Evolutionary conservation across 176 grass and related monocot species (phyloP).

Genomic region (Zoysia pacifica): DNA sequence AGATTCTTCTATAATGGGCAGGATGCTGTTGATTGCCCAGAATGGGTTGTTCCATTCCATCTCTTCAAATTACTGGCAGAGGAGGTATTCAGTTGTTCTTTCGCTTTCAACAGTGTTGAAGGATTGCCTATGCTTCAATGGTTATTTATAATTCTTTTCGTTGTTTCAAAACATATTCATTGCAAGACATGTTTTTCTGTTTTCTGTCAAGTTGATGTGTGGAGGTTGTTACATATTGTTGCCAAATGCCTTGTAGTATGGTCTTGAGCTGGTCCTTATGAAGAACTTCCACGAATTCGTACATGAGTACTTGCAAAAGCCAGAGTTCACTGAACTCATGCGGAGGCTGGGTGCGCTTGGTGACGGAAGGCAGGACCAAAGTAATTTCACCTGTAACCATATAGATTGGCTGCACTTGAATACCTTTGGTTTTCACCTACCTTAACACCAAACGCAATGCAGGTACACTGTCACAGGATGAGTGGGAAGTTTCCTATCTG

Average conservation of each 20-base stretch:
- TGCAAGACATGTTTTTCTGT: neutral
- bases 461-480: slow-evolving; percentile 80
- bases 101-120: neutral
- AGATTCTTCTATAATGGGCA: slow-evolving; percentile 40
- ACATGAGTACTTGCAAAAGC: slow-evolving; percentile 75
- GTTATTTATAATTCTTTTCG: neutral
- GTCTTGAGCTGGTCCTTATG: slow-evolving; percentile 75
- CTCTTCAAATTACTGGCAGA: slow-evolving; percentile 88
- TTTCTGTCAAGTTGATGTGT: slow-evolving; percentile 19
- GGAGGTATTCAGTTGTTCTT: slow-evolving; percentile 57
- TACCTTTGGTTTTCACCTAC: neutral
- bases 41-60: slow-evolving; percentile 97
- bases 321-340: slow-evolving; percentile 87
- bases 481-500: slow-evolving; percentile 96
- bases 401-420: neutral
- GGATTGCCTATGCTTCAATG: neutral
- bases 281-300: slow-evolving; percentile 98
- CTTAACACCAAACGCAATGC: slow-evolving; percentile 19
- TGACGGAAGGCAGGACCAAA: slow-evolving; percentile 71
- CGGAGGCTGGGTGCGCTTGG: slow-evolving; percentile 88
- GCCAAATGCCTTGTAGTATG: slow-evolving; percentile 54
- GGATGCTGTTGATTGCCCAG: slow-evolving; percentile 96
- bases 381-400: slow-evolving; percentile 43
- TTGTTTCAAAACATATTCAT: neutral
- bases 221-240: slow-evolving; percentile 31